Percentiles rank a stretch among this genome's conserved stretches.
Evolutionary conservation across 352 stramenopile species (phyloP).

Genomic region (Globisporangium nodosum): DNA sequence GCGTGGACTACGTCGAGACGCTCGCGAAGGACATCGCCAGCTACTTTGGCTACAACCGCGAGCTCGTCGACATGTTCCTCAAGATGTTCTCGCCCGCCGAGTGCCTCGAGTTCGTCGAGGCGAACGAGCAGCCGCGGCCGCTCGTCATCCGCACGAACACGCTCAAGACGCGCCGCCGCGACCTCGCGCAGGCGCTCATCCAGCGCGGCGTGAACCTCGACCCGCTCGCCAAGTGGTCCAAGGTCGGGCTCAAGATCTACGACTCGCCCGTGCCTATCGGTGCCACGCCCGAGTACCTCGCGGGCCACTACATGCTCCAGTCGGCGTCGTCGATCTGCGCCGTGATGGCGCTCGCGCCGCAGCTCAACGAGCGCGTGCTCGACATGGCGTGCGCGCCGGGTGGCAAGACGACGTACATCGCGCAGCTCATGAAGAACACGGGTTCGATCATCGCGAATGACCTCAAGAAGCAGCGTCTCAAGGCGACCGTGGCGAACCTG

Average conservation of each 20-base stretch:
- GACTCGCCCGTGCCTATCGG: conserved; percentile 98
- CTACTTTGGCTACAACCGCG: conserved; percentile 98
- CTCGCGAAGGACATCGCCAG: conserved; percentile 91
- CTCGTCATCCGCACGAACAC: conserved; percentile 99
- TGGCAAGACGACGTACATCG: conserved; percentile 99
- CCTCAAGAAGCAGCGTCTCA: conserved; percentile 95
- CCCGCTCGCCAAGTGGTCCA: conserved; percentile 98
- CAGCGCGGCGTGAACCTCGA: conserved; percentile 98
- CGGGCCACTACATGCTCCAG: conserved; percentile 99
- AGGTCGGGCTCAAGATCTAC: conserved; percentile 99
- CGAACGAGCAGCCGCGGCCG: conserved; percentile 96
- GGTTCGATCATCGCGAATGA: conserved; percentile 99
- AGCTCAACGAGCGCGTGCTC: conserved; percentile 96
- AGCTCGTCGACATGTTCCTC: conserved; percentile 97
- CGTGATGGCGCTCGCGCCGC: conserved; percentile 96
- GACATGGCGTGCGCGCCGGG: conserved; percentile 98
- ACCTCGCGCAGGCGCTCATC: conserved; percentile 97
- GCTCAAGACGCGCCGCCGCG: conserved; percentile 97
- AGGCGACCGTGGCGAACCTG: conserved; percentile 98
- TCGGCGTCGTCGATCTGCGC: conserved; percentile 98
- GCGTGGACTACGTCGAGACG: conserved; percentile 95
- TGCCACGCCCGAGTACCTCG: conserved; percentile 99
- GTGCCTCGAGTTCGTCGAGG: conserved; percentile 98
- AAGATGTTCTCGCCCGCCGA: conserved; percentile 98
- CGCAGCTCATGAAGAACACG: conserved; percentile 99